Conservation (phyloP, 2,329 filamentous ascomycete species). For the Dactylellina leptospora region DNA sequence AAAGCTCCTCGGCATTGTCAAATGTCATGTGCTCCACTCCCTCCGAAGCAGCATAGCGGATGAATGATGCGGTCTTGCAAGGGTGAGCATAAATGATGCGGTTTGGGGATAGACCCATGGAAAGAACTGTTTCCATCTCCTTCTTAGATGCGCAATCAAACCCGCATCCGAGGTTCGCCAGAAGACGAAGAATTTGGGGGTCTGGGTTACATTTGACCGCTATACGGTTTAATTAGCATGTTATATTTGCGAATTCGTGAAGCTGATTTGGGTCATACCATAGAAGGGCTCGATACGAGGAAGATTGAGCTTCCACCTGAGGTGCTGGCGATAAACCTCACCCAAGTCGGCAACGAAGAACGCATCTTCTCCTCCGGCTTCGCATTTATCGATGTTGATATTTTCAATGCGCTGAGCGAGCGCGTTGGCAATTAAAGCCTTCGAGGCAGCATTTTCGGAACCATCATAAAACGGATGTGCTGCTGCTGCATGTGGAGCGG, state of each 20-base stretch:
- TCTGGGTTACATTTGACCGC: constrained; percentile 99
- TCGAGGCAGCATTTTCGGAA: constrained; percentile 64
- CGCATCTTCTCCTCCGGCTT: constrained; percentile 91
- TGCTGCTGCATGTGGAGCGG: constrained; percentile 26
- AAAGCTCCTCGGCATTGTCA: constrained; percentile 96
- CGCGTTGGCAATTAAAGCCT: constrained; percentile 84
- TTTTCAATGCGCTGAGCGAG: constrained; percentile 83
- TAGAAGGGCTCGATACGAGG: constrained; percentile 95
- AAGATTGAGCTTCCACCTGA: constrained; percentile 96
- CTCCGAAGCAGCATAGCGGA: constrained; percentile 83
- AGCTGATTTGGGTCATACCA: constrained; percentile 66
- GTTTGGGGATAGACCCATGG: constrained; percentile 80
- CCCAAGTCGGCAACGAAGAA: constrained; percentile 99
- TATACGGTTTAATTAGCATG: constrained; percentile 59
- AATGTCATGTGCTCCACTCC: constrained; percentile 99
- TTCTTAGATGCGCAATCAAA: constrained; percentile 98
- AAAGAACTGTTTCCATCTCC: constrained; percentile 91
- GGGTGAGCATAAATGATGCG: constrained; percentile 99
- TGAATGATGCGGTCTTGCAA: constrained; percentile 98
- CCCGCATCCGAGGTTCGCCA: constrained; percentile 86
- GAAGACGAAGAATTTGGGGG: constrained; percentile 83
- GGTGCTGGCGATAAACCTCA: constrained; percentile 97
- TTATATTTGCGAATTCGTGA: background rate
- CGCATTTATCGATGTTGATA: constrained; percentile 87
- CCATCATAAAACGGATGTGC: constrained; percentile 50